A percentile compares a stretch with the other conserved stretches of the same genome.
Evolutionary conservation across 2,329 filamentous ascomycete genomes (phyloP).

Genomic region (Fusarium coffeatum): DNA sequence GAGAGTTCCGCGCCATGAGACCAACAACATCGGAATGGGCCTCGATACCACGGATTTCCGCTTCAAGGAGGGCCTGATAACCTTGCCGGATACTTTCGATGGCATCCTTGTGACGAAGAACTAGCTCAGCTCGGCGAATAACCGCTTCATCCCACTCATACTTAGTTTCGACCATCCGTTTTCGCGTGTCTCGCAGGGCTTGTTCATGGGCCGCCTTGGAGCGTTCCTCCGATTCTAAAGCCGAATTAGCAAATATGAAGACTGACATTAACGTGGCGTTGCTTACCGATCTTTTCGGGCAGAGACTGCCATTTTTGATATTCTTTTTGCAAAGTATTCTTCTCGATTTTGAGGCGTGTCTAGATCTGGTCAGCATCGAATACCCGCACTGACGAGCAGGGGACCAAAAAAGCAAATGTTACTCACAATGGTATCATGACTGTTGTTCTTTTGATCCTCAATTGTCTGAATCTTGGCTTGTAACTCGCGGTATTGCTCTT

Average conservation of each 20-base stretch:
- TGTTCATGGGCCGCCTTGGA: conserved; percentile 48
- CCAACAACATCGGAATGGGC: conserved; percentile 81
- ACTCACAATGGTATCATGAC: conserved; percentile 55
- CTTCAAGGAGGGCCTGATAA: conserved; percentile 74
- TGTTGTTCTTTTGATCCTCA: conserved; percentile 56
- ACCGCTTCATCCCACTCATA: conserved; percentile 66
- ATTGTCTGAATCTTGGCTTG: conserved; percentile 56
- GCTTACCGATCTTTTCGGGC: conserved; percentile 76
- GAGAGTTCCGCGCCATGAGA: conserved; percentile 72
- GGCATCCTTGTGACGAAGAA: conserved; percentile 65
- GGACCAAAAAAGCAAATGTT: not conserved
- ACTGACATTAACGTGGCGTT: not conserved
- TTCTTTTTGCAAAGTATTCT: conserved; percentile 74
- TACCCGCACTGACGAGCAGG: not conserved
- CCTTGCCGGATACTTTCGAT: conserved; percentile 71
- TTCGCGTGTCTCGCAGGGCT: conserved; percentile 49
- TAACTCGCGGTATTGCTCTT: conserved; percentile 49
- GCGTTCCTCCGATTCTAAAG: conserved; percentile 53
- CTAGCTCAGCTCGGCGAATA: conserved; percentile 66
- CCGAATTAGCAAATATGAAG: not conserved
- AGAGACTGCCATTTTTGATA: conserved; percentile 73
- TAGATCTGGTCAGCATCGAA: conserved; percentile 48
- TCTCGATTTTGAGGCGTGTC: conserved; percentile 68
- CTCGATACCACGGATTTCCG: conserved; percentile 78
- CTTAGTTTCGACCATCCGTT: conserved; percentile 61